These are phyloP conservation scores for Saitozyma sp. DNA, from an alignment of 768 basidiomycete species.

Conservation along the genomic window DNA sequence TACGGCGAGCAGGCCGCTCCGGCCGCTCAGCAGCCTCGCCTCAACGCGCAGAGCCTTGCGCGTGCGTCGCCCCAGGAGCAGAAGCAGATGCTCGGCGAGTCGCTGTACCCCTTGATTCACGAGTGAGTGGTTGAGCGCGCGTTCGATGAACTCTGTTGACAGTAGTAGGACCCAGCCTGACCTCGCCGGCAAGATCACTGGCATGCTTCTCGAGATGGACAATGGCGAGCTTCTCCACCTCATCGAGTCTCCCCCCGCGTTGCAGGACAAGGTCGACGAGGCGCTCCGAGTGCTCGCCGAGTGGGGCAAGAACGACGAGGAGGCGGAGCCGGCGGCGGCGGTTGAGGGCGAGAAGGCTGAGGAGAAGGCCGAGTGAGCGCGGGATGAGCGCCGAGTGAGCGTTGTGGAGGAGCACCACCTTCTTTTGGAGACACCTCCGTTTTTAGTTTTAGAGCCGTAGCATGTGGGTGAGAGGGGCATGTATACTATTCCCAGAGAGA, in stretches of 20 bases:
- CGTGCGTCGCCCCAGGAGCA: constrained; percentile 73
- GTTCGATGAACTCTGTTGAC: neutral
- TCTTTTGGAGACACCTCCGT: neutral
- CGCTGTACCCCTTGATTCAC: constrained; percentile 87
- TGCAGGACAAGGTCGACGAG: constrained; percentile 88
- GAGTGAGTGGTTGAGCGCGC: constrained; percentile 59
- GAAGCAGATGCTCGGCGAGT: constrained; percentile 99
- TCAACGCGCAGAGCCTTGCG: constrained; percentile 66
- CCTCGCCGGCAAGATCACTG: constrained; percentile 96
- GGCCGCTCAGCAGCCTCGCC: constrained; percentile 46
- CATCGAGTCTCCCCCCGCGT: constrained; percentile 74
- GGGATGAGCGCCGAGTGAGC: constrained; percentile 4
- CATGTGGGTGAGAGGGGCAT: constrained; percentile 12
- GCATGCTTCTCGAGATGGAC: constrained; percentile 99
- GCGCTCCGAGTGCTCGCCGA: constrained; percentile 86
- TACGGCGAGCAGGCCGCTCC: constrained; percentile 47
- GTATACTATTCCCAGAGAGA: constrained; percentile 3
- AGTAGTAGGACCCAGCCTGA: constrained; percentile 74
- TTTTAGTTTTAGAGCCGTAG: neutral
- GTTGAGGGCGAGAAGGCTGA: constrained; percentile 15
- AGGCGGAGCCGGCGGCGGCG: neutral
- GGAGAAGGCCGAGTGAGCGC: constrained; percentile 11
- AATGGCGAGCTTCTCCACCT: constrained; percentile 88
- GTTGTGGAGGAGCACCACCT: constrained; percentile 4
- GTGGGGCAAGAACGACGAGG: constrained; percentile 59